Evolutionary conservation across 306 rosid genomes (phyloP), one percentile per base, ranked within the genome.

Genomic region (Vigna hirtella): DNA sequence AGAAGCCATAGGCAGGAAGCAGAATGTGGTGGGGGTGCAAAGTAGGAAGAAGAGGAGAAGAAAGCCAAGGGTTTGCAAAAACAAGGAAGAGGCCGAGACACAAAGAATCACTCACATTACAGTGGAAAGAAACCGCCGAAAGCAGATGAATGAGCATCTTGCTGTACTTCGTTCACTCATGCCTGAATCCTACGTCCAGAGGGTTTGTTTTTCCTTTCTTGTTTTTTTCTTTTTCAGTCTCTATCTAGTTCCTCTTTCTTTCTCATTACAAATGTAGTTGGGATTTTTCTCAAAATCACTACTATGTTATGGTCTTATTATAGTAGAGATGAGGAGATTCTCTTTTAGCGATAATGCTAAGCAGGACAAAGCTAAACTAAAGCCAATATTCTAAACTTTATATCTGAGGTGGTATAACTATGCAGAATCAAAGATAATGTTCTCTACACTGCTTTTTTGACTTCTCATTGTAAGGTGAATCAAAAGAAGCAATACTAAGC

Each of bases 31-130:
- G 6, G 84, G 22, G 12, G 82, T 17, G 20, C 88, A 81, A 87
- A 84, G 81, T 65, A 83, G 82, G 83, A 92, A 86, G 88, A 94
- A 84, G 85, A 87, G 98, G 73, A 93, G 85, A 76, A 87, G 98
- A 38, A 91, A 87, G 81, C 77, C 93, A 36, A 95, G 89, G 81
- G 85, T 85, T 62, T 91, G 91, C 72, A 95, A 92, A 85, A 93
- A 90, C 86, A 91, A 87, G 72, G 99, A 95, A 79, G 97, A 93
- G 47, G 93, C 97, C 52, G 99, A 95, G 83, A 89, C 90, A 1
- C 99, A 95, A 42, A 93, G 99, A 83, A 93, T 95, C 91, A 93
- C 92, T 5, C 99, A 95, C 84, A 95, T 95, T 83, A 87, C 96
- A 1, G 97, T 95, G 0, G 99, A 95, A 68, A 89, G 99, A 80